A percentile compares a stretch with the other conserved stretches of the same genome.
phyloP scores from a whole-genome alignment of 495 filamentous ascomycete species.

The Pseudotulostoma volvatum region DNA sequence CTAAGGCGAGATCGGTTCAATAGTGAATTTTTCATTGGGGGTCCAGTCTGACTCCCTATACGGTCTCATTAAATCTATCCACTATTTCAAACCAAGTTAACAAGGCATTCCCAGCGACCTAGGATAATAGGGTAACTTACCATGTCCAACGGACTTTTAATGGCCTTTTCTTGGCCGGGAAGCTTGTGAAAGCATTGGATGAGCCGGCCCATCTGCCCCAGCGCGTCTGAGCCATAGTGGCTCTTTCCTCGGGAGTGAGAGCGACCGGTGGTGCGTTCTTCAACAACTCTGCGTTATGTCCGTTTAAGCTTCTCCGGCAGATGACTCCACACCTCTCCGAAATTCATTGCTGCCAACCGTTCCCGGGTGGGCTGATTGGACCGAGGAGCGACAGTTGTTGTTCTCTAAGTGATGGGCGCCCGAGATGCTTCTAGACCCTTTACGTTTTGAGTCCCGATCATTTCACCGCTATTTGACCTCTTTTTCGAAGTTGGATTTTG shows the following conservation, averaged over 20 bases:
- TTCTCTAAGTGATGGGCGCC: constrained; percentile 8
- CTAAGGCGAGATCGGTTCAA: constrained; percentile 41
- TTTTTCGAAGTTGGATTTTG: constrained; percentile 34
- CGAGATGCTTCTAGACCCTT: constrained; percentile 17
- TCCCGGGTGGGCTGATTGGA: constrained; percentile 27
- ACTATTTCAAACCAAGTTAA: constrained; percentile 18
- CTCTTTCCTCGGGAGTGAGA: constrained; percentile 28
- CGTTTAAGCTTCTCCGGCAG: constrained; percentile 23
- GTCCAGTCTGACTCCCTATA: constrained; percentile 36
- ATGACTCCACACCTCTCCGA: constrained; percentile 27
- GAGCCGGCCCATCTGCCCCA: constrained; percentile 25
- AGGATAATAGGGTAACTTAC: constrained; percentile 13
- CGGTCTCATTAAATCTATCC: constrained; percentile 41
- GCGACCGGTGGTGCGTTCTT: constrained; percentile 16
- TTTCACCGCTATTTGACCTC: constrained; percentile 46
- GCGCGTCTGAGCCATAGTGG: constrained; percentile 29
- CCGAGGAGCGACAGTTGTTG: constrained; percentile 15
- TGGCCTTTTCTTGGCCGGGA: constrained; percentile 24
- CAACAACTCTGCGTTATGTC: constrained; percentile 23
- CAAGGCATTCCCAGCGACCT: background rate
- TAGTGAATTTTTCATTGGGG: constrained; percentile 39
- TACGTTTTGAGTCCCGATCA: constrained; percentile 37
- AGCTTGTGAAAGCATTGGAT: constrained; percentile 24
- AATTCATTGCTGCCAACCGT: constrained; percentile 34
- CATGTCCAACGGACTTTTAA: constrained; percentile 28